Conservation (phyloP, 2,329 filamentous ascomycete genomes). For the Ophiosphaerella herpotricha region DNA sequence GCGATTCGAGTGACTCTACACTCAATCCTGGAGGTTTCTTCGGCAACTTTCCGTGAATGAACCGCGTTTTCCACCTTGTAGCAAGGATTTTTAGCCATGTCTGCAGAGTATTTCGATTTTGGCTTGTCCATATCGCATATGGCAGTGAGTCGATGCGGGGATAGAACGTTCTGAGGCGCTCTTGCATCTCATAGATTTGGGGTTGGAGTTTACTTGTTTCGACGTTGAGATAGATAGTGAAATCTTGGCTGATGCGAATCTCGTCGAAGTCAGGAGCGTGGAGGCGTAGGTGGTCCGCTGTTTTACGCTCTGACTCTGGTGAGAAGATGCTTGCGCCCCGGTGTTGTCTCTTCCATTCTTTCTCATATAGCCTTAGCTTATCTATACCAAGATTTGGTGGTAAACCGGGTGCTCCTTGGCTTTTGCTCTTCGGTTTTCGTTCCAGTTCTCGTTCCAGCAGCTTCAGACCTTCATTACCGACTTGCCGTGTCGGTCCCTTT, state of each 20-base stretch:
- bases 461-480: too few species aligned
- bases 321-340: too few species aligned
- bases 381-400: too few species aligned
- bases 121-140: conserved; percentile 27
- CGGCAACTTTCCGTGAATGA: conserved; percentile 13
- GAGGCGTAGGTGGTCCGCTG: conserved; percentile 11
- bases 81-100: conserved; percentile 36
- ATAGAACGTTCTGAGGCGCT: conserved; percentile 25
- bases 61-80: conserved; percentile 26
- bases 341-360: too few species aligned
- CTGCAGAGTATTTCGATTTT: conserved; percentile 22
- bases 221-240: conserved; percentile 23
- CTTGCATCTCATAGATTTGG: conserved; percentile 23
- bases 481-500: too few species aligned
- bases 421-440: too few species aligned
- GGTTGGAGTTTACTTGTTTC: conserved; percentile 20
- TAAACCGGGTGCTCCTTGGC: too few species aligned
- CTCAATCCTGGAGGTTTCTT: not conserved
- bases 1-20: conserved; percentile 8
- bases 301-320: too few species aligned
- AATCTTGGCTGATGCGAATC: conserved; percentile 21
- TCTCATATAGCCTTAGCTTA: too few species aligned
- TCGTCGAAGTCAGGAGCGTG: conserved; percentile 11
- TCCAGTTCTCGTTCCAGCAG: too few species aligned
- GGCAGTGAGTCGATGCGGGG: conserved; percentile 34